Percentiles rank a stretch among this genome's conserved stretches.
phyloP scores from a whole-genome alignment of 768 basidiomycete genomes.

The Leccinellum luteum region DNA sequence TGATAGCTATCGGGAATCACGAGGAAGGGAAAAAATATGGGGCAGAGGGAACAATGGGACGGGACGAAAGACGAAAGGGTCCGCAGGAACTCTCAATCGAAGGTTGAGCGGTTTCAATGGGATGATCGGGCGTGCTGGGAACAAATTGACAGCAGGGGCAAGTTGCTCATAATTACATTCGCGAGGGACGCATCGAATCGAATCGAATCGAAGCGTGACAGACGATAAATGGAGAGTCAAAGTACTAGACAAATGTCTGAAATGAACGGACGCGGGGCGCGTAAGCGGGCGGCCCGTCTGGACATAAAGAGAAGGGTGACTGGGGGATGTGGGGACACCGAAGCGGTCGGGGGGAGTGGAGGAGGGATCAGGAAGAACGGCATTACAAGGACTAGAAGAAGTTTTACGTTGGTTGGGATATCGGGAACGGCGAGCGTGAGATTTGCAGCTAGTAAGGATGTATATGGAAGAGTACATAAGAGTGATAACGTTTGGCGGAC shows the following conservation, averaged over 20 bases:
- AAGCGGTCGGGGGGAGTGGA: slow-evolving; percentile 11
- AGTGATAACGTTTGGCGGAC: slow-evolving; percentile 31
- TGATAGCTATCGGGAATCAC: slow-evolving; percentile 23
- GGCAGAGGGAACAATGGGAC: background rate
- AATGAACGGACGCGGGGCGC: background rate
- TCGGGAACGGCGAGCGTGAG: slow-evolving; percentile 17
- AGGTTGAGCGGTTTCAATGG: slow-evolving; percentile 26
- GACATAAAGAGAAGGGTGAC: slow-evolving; percentile 17
- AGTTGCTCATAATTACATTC: slow-evolving; percentile 3
- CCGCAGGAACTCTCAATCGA: slow-evolving; percentile 26
- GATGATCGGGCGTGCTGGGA: slow-evolving; percentile 21
- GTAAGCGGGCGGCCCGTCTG: slow-evolving; percentile 1
- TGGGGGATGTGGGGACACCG: slow-evolving; percentile 21
- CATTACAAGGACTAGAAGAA: too few relatives aligned
- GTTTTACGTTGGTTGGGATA: slow-evolving; percentile 25
- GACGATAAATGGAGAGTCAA: slow-evolving; percentile 7
- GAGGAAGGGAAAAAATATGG: slow-evolving; percentile 8
- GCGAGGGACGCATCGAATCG: slow-evolving; percentile 12
- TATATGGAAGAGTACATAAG: slow-evolving; percentile 25
- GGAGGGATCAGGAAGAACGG: slow-evolving; percentile 12
- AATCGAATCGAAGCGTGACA: slow-evolving; percentile 10
- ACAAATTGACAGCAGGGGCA: slow-evolving; percentile 2
- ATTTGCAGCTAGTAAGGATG: slow-evolving; percentile 25
- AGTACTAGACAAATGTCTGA: background rate
- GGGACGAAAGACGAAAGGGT: slow-evolving; percentile 18